These are phyloP conservation scores for Madurella mycetomatis DNA, from an alignment of 2,329 filamentous ascomycete species.

Conservation along the genomic window DNA sequence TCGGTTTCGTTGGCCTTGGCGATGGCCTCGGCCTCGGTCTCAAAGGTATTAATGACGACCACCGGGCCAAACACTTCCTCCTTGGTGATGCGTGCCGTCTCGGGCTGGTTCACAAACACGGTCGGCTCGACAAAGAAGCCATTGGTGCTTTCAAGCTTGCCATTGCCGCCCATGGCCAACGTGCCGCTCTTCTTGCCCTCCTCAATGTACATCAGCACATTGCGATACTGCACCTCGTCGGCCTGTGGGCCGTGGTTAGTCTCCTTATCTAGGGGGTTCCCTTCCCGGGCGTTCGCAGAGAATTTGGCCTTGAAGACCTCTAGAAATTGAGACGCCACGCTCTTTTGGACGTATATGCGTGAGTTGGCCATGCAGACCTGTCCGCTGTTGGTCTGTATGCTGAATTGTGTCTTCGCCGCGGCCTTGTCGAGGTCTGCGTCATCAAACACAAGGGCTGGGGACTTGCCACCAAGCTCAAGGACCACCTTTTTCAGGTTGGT, in stretches of 20 bases:
- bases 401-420: constrained; percentile 46
- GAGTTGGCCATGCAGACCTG: constrained; percentile 59
- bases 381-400: constrained; percentile 50
- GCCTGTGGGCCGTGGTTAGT: constrained; percentile 44
- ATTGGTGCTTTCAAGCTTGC: constrained; percentile 26
- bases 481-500: constrained; percentile 62
- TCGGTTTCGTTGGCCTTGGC: constrained; percentile 52
- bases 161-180: constrained; percentile 31
- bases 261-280: constrained; percentile 33
- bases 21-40: constrained; percentile 52
- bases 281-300: constrained; percentile 34
- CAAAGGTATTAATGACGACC: constrained; percentile 53
- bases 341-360: constrained; percentile 53
- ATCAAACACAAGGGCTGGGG: constrained; percentile 59
- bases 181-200: constrained; percentile 38
- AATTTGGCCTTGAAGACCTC: constrained; percentile 49
- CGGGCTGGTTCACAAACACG: constrained; percentile 41
- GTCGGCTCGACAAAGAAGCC: constrained; percentile 43
- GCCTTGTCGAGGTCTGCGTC: constrained; percentile 62
- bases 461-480: constrained; percentile 66
- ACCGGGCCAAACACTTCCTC: constrained; percentile 65
- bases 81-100: constrained; percentile 45
- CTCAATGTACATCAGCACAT: constrained; percentile 43
- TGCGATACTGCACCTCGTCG: constrained; percentile 46
- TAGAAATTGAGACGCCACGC: constrained; percentile 53